A percentile compares a stretch with the other conserved stretches of the same genome.
Conservation (phyloP, 129 eudicot genomes). For the Calendula officinalis region DNA sequence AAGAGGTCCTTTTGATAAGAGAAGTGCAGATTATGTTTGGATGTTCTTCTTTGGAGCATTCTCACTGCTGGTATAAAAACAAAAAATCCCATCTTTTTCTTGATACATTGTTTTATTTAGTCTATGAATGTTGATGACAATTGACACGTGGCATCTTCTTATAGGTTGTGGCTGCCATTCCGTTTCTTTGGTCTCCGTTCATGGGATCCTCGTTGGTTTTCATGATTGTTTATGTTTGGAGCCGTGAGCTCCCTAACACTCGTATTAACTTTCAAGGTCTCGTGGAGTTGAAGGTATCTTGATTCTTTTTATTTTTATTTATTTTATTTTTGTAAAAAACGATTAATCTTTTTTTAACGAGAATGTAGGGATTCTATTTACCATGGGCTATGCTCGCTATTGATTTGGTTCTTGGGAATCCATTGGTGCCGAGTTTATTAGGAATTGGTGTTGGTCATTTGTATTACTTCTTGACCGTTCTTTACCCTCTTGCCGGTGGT, state of each 20-base stretch:
- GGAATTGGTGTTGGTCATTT: constrained; percentile 75
- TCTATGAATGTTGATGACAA: too few species aligned
- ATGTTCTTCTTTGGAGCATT: constrained; percentile 64
- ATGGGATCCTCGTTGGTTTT: constrained; percentile 60
- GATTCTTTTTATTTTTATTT: neutral
- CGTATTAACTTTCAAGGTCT: constrained; percentile 52
- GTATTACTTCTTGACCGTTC: constrained; percentile 59
- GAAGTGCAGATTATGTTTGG: constrained; percentile 71
- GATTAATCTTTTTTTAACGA: neutral
- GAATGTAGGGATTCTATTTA: constrained; percentile 52
- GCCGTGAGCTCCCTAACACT: constrained; percentile 59
- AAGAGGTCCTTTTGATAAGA: constrained; percentile 68
- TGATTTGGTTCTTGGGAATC: constrained; percentile 59
- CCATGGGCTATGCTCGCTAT: constrained; percentile 55
- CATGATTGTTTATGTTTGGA: constrained; percentile 64
- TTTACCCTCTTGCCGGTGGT: constrained; percentile 53
- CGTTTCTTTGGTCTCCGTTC: constrained; percentile 40
- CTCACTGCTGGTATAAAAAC: constrained; percentile 42
- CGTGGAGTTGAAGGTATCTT: constrained; percentile 54
- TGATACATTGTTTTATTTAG: constrained; percentile 14
- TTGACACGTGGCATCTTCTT: neutral
- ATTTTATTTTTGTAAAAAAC: neutral
- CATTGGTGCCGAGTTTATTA: constrained; percentile 32
- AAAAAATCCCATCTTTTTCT: neutral
- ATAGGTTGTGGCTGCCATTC: constrained; percentile 48